Evolutionary conservation across 2,329 filamentous ascomycete genomes (phyloP).

Genomic region (Dactylellina drechsleri): DNA sequence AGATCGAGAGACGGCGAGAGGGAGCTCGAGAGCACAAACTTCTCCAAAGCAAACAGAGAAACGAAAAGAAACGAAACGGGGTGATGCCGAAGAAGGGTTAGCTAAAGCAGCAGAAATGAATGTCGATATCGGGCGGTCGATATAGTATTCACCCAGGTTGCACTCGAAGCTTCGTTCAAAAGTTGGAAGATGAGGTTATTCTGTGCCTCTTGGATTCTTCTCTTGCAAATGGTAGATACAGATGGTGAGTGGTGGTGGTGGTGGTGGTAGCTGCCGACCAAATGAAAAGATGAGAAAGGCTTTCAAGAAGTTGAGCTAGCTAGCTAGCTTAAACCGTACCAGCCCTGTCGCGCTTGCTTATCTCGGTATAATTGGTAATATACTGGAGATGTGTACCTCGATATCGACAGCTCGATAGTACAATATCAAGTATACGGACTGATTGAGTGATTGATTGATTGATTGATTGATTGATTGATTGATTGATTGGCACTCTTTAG

Average conservation of each 20-base stretch:
- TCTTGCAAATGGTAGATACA: neutral
- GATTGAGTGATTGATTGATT: too few species aligned
- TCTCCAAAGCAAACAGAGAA: neutral
- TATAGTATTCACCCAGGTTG: neutral
- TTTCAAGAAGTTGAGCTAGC: neutral
- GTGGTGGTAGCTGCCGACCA: slow-evolving; percentile 23
- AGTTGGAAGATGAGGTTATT: neutral
- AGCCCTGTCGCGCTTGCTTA: slow-evolving; percentile 30
- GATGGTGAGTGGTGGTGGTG: slow-evolving; percentile 7
- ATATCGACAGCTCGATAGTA: slow-evolving; percentile 5
- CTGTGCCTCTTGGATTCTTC: neutral
- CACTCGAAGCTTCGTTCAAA: neutral
- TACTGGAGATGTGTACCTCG: neutral
- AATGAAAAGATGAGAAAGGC: neutral
- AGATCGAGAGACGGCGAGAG: slow-evolving; percentile 6
- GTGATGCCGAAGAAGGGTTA: slow-evolving; percentile 6
- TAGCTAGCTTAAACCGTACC: neutral
- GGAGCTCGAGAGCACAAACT: slow-evolving; percentile 24
- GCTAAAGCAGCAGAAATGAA: neutral
- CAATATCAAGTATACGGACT: neutral
- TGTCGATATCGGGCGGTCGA: neutral
- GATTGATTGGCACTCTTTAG: slow-evolving; percentile 24
- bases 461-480: too few species aligned
- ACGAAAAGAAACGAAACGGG: neutral
- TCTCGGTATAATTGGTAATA: slow-evolving; percentile 19